These are phyloP conservation scores for Beauveria scarabaeidicola DNA, from an alignment of 2,329 filamentous ascomycete species.

Conservation along the genomic window DNA sequence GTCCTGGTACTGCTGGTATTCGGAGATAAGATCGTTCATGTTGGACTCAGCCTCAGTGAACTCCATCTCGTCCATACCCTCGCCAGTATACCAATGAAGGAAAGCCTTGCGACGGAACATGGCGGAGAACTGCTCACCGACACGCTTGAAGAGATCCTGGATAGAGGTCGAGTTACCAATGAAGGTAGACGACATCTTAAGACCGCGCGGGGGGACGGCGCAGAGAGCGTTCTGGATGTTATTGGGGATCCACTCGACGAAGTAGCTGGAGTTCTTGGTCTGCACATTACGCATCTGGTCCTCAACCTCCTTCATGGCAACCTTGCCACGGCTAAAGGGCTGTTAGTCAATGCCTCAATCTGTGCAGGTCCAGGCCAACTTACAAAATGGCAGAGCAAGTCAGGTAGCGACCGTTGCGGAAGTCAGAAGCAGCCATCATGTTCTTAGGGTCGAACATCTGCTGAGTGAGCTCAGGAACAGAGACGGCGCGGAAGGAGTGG, in stretches of 20 bases:
- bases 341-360: slow-evolving; percentile 10
- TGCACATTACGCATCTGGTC: slow-evolving; percentile 99
- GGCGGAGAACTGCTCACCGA: slow-evolving; percentile 98
- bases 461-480: slow-evolving; percentile 96
- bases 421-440: slow-evolving; percentile 99
- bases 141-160: slow-evolving; percentile 99
- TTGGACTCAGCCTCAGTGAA: slow-evolving; percentile 99
- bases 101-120: slow-evolving; percentile 99
- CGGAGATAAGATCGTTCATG: slow-evolving; percentile 99
- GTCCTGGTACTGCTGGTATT: slow-evolving; percentile 99
- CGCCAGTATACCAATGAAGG: slow-evolving; percentile 99
- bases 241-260: slow-evolving; percentile 99
- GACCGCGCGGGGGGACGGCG: slow-evolving; percentile 93
- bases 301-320: slow-evolving; percentile 99
- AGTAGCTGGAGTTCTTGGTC: slow-evolving; percentile 99
- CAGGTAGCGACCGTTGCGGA: slow-evolving; percentile 98
- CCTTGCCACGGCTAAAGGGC: slow-evolving; percentile 74
- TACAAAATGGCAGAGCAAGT: slow-evolving; percentile 98
- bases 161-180: slow-evolving; percentile 99
- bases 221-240: slow-evolving; percentile 99
- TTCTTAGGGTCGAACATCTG: slow-evolving; percentile 99
- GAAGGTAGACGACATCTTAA: slow-evolving; percentile 99
- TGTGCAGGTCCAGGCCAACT: slow-evolving; percentile 28
- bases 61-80: slow-evolving; percentile 99
- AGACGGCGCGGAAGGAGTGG: slow-evolving; percentile 94